Conservation (phyloP, 768 basidiomycete species). For the Suillus weaverae region DNA sequence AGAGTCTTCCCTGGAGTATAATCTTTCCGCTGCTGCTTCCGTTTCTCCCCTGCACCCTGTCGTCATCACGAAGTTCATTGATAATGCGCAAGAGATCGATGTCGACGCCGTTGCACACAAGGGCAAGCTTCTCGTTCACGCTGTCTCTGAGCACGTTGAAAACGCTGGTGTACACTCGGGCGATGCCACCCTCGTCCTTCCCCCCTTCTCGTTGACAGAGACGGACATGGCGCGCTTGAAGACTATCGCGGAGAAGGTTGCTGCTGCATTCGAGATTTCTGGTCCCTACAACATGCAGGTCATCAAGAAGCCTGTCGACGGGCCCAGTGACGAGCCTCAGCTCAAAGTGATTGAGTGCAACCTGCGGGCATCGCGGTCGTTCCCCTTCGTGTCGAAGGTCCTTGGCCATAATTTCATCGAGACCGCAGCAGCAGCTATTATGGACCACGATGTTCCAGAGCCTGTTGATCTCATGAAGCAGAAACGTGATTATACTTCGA, state of each 20-base stretch:
- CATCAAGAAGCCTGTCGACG: constrained; percentile 73
- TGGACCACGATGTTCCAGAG: constrained; percentile 82
- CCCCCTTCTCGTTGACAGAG: constrained; percentile 79
- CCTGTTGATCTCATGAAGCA: constrained; percentile 91
- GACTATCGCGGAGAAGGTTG: constrained; percentile 93
- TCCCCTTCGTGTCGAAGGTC: constrained; percentile 99
- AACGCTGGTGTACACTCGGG: constrained; percentile 99
- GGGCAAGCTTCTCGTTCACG: constrained; percentile 90
- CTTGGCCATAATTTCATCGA: constrained; percentile 97
- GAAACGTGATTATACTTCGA: constrained; percentile 86
- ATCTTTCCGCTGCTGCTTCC: constrained; percentile 92
- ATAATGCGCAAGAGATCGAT: constrained; percentile 96
- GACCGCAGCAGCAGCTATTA: constrained; percentile 85
- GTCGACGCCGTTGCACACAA: constrained; percentile 95
- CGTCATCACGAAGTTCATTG: constrained; percentile 98
- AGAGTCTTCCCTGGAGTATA: constrained; percentile 85
- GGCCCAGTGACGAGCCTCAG: constrained; percentile 53
- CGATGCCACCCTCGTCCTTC: constrained; percentile 95
- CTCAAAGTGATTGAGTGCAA: constrained; percentile 99
- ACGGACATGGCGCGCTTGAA: constrained; percentile 86
- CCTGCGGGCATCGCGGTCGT: constrained; percentile 93
- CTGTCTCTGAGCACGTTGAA: constrained; percentile 97
- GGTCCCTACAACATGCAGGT: constrained; percentile 99
- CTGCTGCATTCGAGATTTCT: constrained; percentile 91
- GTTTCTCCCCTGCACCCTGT: constrained; percentile 98